Conservation (phyloP, 1,284 basidiomycete species). For the Ceratobasidium papillatum region DNA sequence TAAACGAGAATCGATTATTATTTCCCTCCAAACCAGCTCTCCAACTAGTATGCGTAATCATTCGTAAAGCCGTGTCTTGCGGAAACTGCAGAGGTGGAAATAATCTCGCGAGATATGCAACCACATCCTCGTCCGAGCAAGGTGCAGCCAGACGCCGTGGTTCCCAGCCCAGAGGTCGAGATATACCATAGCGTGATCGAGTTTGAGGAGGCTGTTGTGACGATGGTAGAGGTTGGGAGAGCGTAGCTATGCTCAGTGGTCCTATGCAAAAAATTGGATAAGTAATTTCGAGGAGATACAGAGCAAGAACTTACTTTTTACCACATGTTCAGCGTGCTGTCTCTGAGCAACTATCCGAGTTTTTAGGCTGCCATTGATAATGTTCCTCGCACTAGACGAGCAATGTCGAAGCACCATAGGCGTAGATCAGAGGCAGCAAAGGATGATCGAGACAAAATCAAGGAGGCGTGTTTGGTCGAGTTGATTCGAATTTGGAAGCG, state of each 20-base stretch:
- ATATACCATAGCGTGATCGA: neutral
- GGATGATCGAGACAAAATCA: slow-evolving; percentile 16
- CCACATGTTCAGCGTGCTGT: neutral
- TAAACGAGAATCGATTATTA: slow-evolving; percentile 72
- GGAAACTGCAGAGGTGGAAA: slow-evolving; percentile 75
- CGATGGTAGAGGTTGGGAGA: neutral
- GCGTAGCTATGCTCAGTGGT: neutral
- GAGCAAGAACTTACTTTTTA: neutral
- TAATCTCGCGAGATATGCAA: slow-evolving; percentile 65
- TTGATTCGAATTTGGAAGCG: neutral
- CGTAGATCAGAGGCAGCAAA: neutral
- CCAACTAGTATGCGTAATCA: slow-evolving; percentile 79
- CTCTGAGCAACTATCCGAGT: neutral
- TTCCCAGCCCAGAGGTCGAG: neutral
- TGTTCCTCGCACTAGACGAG: neutral
- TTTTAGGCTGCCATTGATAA: neutral
- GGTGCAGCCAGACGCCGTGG: slow-evolving; percentile 29
- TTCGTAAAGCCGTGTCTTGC: slow-evolving; percentile 69
- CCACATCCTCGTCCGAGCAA: slow-evolving; percentile 44
- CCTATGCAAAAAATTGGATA: slow-evolving; percentile 9
- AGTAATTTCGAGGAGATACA: neutral
- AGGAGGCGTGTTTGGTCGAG: slow-evolving; percentile 29
- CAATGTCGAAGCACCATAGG: slow-evolving; percentile 32
- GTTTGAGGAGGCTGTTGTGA: slow-evolving; percentile 10
- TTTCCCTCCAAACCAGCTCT: slow-evolving; percentile 61